These are phyloP conservation scores for Ephemerocybe angulata DNA, from an alignment of 768 basidiomycete species.

Conservation along the genomic window DNA sequence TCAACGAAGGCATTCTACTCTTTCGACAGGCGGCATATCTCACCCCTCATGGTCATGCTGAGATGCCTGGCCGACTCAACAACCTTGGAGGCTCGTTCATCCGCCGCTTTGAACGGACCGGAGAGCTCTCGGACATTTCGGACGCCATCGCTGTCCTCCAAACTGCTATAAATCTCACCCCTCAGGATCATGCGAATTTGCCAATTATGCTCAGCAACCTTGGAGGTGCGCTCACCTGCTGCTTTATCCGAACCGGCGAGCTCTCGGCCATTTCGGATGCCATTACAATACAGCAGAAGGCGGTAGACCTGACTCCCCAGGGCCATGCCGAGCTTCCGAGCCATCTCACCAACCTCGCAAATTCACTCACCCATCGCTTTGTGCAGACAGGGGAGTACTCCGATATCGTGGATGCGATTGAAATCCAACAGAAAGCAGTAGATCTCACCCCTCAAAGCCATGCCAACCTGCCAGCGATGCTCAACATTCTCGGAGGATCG, in stretches of 20 bases:
- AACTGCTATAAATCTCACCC: not conserved
- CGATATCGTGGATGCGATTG: not conserved
- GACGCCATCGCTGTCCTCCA: too few species aligned
- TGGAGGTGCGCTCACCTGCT: too few species aligned
- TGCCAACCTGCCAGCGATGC: not conserved
- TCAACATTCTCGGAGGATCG: not conserved
- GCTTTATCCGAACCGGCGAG: too few species aligned
- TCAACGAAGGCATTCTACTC: slow-evolving; percentile 13
- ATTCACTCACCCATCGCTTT: not conserved
- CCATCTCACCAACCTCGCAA: not conserved
- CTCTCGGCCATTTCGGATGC: too few species aligned
- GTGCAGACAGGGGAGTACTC: not conserved
- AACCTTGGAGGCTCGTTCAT: slow-evolving; percentile 12
- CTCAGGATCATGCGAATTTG: not conserved
- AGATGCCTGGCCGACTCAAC: not conserved
- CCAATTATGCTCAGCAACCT: not conserved
- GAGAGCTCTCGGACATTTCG: slow-evolving; percentile 16
- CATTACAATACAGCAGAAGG: not conserved
- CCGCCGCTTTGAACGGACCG: slow-evolving; percentile 20
- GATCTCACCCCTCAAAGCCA: not conserved
- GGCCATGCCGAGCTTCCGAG: not conserved
- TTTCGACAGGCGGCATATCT: slow-evolving; percentile 16
- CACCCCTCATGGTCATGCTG: slow-evolving; percentile 16
- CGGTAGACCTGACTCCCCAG: not conserved
- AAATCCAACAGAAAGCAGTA: not conserved